Evolutionary conservation across 2,329 filamentous ascomycete genomes (phyloP), one percentile per base, ranked within the genome.

Genomic region (Exophiala lecanii-corni): DNA sequence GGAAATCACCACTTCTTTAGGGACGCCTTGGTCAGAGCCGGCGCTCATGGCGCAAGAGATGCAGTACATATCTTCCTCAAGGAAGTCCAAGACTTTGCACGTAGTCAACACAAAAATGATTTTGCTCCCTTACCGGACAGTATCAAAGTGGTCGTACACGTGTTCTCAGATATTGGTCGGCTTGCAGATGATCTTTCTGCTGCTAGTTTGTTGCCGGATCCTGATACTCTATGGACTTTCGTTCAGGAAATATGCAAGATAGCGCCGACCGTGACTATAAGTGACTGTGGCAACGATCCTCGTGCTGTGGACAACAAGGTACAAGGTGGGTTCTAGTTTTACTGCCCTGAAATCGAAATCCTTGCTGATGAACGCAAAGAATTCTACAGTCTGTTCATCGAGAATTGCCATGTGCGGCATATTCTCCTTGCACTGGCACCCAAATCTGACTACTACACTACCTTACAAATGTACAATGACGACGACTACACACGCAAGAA

Each of bases 361-460:
- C 19, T 12, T 25, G 20, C 50, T 53, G 26, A 53, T 23, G 12
- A 33, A 6, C 13, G 7, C 9, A n/a, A n/a, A 53, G 50, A 50
- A 30, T 45, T 45, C 41, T 54, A 54, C 35, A 45, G 49, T 36
- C 19, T 54, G 18, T 45, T 43, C 30, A 38, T 54, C 19, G 51
- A 54, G 39, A 54, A 54, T 26, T 54, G 48, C 38, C 51, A 54
- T 25, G 51, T 48, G 34, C 36, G 47, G 33, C 51, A 54, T 30
- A 28, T 51, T 20, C 49, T 51, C 36, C 45, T 54, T 10, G 51
- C 48, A 9, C 26, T 54, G 9, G 41, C 43, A 3, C 40, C 45
- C 7, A 21, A 43, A n/a, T 47, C 48, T 1, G 48, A 49, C 18
- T 54, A 54, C 34, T 50, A 50, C 38, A 43, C 37, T 4, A 40